phyloP scores from a whole-genome alignment of 2,329 filamentous ascomycete species.

The Leptographium lundbergii region DNA sequence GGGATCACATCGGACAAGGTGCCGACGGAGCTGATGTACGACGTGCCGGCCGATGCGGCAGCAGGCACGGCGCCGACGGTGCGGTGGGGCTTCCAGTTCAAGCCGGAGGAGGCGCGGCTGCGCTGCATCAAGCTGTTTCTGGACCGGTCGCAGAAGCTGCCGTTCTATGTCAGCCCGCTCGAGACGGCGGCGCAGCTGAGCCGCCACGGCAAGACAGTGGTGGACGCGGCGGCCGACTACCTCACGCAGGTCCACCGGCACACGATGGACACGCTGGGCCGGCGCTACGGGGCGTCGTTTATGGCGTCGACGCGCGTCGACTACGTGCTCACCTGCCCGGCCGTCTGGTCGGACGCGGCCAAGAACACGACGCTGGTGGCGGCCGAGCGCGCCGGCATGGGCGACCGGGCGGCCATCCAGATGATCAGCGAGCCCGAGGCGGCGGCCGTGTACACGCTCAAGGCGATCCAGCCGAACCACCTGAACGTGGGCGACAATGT shows the following conservation, averaged over 20 bases:
- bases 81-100: constrained; percentile 78
- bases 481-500: constrained; percentile 56
- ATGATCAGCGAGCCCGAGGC: constrained; percentile 75
- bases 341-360: constrained; percentile 76
- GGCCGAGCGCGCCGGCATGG: constrained; percentile 69
- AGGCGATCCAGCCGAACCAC: constrained; percentile 65
- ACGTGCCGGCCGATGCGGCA: constrained; percentile 24
- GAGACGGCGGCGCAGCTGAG: constrained; percentile 68
- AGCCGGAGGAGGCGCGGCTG: constrained; percentile 60
- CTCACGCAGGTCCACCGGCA: constrained; percentile 63
- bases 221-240: constrained; percentile 70
- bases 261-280: constrained; percentile 64
- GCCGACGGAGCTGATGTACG: constrained; percentile 63
- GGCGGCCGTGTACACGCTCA: constrained; percentile 67
- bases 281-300: constrained; percentile 65
- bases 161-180: constrained; percentile 65
- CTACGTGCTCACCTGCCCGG: constrained; percentile 70
- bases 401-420: constrained; percentile 54
- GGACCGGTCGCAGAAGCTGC: constrained; percentile 67
- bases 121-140: constrained; percentile 79
- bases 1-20: constrained; percentile 84
- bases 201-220: constrained; percentile 61
- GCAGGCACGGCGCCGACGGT: constrained; percentile 32
- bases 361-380: constrained; percentile 72
- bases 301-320: constrained; percentile 65